These are phyloP conservation scores for Russula foetens DNA, from an alignment of 768 basidiomycete species.

Conservation along the genomic window DNA sequence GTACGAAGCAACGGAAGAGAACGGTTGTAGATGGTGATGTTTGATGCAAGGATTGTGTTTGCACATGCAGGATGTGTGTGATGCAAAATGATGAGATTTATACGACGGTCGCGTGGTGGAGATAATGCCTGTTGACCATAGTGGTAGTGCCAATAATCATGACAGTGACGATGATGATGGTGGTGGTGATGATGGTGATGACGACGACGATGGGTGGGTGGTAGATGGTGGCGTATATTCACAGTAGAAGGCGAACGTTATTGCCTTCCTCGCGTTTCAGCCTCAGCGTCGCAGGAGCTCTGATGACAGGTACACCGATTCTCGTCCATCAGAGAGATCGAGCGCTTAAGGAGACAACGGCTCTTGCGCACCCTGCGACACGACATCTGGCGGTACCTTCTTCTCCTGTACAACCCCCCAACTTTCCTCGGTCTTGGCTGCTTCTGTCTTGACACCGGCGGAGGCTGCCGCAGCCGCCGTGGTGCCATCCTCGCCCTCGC, in stretches of 20 bases:
- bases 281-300: not conserved
- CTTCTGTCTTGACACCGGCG: not conserved
- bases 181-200: not conserved
- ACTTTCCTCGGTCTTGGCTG: not conserved
- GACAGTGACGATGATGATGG: not conserved
- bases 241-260: not conserved
- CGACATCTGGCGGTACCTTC: not conserved
- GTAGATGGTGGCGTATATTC: not conserved
- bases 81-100: not conserved
- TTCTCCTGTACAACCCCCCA: not conserved
- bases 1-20: slow-evolving; percentile 3
- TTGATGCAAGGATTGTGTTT: not conserved
- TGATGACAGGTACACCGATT: not conserved
- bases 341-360: not conserved
- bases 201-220: not conserved
- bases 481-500: slow-evolving; percentile 21
- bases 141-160: not conserved
- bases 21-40: not conserved
- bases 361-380: not conserved
- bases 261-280: not conserved
- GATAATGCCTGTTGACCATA: not conserved
- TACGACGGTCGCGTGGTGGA: not conserved
- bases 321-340: not conserved
- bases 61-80: not conserved
- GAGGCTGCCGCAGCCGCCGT: not conserved